A percentile compares a stretch with the other conserved stretches of the same genome.
Conservation (phyloP, 2,329 filamentous ascomycete genomes). For the Fusarium chlamydosporum region DNA sequence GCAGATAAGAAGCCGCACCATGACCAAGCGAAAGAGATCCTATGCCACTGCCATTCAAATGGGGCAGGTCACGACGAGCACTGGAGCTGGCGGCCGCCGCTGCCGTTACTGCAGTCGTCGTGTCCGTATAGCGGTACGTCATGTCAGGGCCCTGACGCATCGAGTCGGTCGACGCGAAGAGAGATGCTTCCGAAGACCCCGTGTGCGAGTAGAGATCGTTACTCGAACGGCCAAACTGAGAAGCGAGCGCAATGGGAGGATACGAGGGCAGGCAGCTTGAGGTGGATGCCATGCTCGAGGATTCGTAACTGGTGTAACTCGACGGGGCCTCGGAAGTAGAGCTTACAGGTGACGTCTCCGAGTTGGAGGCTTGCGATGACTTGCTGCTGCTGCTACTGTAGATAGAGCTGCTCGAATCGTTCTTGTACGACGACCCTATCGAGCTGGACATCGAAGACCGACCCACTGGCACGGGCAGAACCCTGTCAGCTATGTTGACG, state of each 20-base stretch:
- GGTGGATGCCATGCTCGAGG: constrained; percentile 41
- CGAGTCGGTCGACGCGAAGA: constrained; percentile 30
- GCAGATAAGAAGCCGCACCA: constrained; percentile 22
- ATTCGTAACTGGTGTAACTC: constrained; percentile 48
- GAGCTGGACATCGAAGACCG: constrained; percentile 41
- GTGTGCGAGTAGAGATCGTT: constrained; percentile 44
- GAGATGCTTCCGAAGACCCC: constrained; percentile 30
- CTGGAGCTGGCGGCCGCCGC: constrained; percentile 20
- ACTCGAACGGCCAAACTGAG: constrained; percentile 38
- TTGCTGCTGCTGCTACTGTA: constrained; percentile 45
- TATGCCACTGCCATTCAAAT: constrained; percentile 21
- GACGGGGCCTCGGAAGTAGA: constrained; percentile 42
- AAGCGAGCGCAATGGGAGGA: constrained; percentile 34
- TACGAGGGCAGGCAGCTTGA: constrained; percentile 38
- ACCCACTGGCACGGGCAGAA: constrained; percentile 40
- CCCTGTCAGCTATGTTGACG: constrained; percentile 40
- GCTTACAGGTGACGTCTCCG: constrained; percentile 43
- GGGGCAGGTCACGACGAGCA: constrained; percentile 36
- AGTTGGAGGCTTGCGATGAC: constrained; percentile 36
- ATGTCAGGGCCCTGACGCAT: constrained; percentile 44
- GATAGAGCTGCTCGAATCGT: constrained; percentile 47
- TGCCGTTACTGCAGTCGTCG: constrained; percentile 42
- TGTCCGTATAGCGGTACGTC: constrained; percentile 54
- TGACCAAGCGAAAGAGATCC: constrained; percentile 34
- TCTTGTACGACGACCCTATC: constrained; percentile 46